phyloP scores from a whole-genome alignment of 2,329 filamentous ascomycete genomes.

The Pseudogymnoascus sp. region DNA sequence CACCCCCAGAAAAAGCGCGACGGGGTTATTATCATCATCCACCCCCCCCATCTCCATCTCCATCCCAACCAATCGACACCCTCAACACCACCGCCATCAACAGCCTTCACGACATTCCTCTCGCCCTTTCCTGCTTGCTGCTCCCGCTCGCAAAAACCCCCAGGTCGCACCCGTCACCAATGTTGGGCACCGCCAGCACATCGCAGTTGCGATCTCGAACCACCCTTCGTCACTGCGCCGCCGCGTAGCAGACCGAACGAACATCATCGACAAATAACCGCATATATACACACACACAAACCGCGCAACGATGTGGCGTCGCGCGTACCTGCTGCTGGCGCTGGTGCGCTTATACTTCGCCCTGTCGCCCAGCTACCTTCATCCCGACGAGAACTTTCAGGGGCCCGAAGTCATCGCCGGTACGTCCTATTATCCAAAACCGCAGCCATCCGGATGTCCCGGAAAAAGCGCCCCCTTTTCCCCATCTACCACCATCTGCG shows the following conservation, averaged over 20 bases:
- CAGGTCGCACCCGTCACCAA: neutral
- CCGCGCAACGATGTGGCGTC: conserved; percentile 67
- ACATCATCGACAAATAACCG: neutral
- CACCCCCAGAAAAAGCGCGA: neutral
- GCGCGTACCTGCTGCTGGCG: conserved; percentile 76
- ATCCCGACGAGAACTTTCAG: conserved; percentile 98
- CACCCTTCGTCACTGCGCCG: neutral
- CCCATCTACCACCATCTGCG: neutral
- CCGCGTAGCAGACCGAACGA: neutral
- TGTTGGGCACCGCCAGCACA: neutral
- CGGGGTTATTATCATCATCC: neutral
- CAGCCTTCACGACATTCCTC: neutral
- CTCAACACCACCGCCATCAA: neutral
- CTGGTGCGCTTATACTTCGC: conserved; percentile 89
- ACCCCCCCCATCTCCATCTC: neutral
- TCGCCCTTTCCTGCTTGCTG: neutral
- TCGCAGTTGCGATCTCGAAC: neutral
- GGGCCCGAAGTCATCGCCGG: conserved; percentile 95
- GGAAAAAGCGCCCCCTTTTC: neutral
- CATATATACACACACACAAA: neutral
- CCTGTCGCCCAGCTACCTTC: conserved; percentile 87
- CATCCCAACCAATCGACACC: neutral
- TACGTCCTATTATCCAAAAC: conserved; percentile 38
- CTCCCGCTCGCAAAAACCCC: neutral
- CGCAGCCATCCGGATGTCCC: neutral